phyloP scores from a whole-genome alignment of 2,329 filamentous ascomycete genomes.

The Trichoderma atroviride region DNA sequence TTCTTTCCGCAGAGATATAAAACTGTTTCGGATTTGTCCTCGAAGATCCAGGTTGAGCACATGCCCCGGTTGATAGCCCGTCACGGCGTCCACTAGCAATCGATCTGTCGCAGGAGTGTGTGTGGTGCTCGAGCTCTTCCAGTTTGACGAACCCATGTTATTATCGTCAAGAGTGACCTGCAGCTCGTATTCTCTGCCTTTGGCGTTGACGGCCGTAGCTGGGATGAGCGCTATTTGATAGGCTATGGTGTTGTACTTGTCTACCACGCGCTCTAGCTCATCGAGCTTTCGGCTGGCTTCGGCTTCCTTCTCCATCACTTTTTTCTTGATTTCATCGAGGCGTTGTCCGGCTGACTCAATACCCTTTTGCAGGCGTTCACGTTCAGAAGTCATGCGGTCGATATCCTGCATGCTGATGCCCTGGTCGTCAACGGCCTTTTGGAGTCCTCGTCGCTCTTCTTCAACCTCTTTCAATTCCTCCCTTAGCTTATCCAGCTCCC shows the following conservation, averaged over 20 bases:
- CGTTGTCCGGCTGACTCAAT: conserved; percentile 75
- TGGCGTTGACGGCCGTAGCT: conserved; percentile 78
- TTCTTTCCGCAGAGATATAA: conserved; percentile 80
- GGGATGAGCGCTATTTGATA: conserved; percentile 95
- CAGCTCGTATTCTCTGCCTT: conserved; percentile 83
- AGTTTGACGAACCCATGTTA: conserved; percentile 70
- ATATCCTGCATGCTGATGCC: conserved; percentile 98
- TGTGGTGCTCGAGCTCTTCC: conserved; percentile 45
- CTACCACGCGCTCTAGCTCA: conserved; percentile 86
- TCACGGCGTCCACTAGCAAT: conserved; percentile 77
- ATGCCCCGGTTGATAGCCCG: conserved; percentile 87
- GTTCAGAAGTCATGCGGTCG: conserved; percentile 96
- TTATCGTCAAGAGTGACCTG: conserved; percentile 77
- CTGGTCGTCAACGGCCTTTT: conserved; percentile 85
- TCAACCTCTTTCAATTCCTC: conserved; percentile 78
- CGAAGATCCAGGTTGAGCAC: conserved; percentile 87
- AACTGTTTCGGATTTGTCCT: conserved; percentile 76
- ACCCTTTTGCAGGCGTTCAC: conserved; percentile 87
- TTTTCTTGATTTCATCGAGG: conserved; percentile 82
- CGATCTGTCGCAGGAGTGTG: conserved; percentile 61
- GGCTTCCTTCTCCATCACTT: conserved; percentile 81
- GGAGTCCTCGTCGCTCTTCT: conserved; percentile 76
- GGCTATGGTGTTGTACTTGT: conserved; percentile 89
- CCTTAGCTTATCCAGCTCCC: conserved; percentile 79
- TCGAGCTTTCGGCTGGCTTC: conserved; percentile 86